phyloP scores from a whole-genome alignment of 345 rosid genomes.

The Dipteronia sinensis region DNA sequence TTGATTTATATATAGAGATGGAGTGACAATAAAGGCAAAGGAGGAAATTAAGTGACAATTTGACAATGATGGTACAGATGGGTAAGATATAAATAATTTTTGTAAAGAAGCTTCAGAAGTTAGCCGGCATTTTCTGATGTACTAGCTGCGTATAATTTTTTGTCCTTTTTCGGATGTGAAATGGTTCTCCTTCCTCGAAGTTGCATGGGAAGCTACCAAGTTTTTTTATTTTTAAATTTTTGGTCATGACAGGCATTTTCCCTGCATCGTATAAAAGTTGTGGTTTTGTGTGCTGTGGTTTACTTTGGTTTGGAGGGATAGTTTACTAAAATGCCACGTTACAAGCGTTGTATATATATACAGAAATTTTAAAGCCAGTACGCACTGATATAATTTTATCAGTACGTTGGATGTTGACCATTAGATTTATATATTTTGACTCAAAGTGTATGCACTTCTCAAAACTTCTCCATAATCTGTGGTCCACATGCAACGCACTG shows the following conservation, averaged over 20 bases:
- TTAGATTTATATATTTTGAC: too few relatives aligned
- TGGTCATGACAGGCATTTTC: constrained; percentile 22
- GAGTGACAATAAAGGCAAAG: background rate
- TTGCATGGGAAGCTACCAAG: constrained; percentile 41
- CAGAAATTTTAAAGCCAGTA: too few relatives aligned
- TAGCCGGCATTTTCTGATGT: constrained; percentile 9
- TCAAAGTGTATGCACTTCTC: too few relatives aligned
- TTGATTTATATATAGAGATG: constrained; percentile 18
- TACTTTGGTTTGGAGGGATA: background rate
- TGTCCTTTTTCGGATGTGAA: constrained; percentile 8
- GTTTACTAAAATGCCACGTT: constrained; percentile 7
- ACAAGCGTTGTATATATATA: background rate
- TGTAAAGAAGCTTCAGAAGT: background rate
- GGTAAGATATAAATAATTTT: background rate
- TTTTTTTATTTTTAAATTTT: background rate
- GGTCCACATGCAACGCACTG: too few relatives aligned
- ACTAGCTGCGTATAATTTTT: constrained; percentile 2
- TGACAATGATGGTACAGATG: constrained; percentile 37
- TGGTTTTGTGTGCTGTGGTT: background rate
- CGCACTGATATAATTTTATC: too few relatives aligned
- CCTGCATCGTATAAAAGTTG: background rate
- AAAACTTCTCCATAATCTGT: too few relatives aligned
- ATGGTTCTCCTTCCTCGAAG: constrained; percentile 46
- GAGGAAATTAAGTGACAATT: constrained; percentile 14
- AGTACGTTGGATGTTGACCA: too few relatives aligned